Evolutionary conservation across 139 green algal genomes (phyloP), one percentile per base, ranked within the genome.

Genomic region (Volvox reticuliferus): DNA sequence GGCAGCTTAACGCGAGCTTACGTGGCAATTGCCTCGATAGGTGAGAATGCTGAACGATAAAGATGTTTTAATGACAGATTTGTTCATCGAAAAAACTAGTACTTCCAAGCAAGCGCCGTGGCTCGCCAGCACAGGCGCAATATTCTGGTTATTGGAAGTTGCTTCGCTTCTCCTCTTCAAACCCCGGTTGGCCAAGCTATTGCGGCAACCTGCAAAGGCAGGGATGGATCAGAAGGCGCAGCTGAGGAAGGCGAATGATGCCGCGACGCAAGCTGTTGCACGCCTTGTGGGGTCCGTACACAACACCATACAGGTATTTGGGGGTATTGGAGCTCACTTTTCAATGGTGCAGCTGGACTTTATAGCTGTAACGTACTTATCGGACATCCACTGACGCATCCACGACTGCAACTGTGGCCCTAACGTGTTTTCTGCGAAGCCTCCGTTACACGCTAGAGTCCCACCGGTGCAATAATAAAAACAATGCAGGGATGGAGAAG

Each of bases 201-300:
- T 82, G 26, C 24, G 21, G 33, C 33, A 67, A 20, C 36, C 36
- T 84, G 1, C 33, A 5, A 21, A 22, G 35, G 35, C 13, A 28
- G 79, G 67, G 33, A 62, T 12, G 1, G 65, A 88, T 26, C 63
- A 35, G 1, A 88, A 88, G 65, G 36, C 22, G 82, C 84, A 89
- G 85, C 37, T 61, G n/a, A 21, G 22, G 75, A 79, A 79, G 62
- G 87, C 76, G 0, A 50, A 26, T 18, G 87, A 75, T 26, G 21
- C 61, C 12, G 87, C 87, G 12, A 79, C 61, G 2, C 87, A 86
- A 36, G 33, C 76, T 0, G 61, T 91, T 63, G 76, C 87, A 12
- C 87, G 87, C 13, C 24, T 91, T 0, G 62, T 91, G 1, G 87
- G 75, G 33, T 30, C 61, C 9, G n/a, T 91, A 28, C 87, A 91